These are phyloP conservation scores for Coprinopsis sp. DNA, from an alignment of 768 basidiomycete genomes.

Conservation along the genomic window DNA sequence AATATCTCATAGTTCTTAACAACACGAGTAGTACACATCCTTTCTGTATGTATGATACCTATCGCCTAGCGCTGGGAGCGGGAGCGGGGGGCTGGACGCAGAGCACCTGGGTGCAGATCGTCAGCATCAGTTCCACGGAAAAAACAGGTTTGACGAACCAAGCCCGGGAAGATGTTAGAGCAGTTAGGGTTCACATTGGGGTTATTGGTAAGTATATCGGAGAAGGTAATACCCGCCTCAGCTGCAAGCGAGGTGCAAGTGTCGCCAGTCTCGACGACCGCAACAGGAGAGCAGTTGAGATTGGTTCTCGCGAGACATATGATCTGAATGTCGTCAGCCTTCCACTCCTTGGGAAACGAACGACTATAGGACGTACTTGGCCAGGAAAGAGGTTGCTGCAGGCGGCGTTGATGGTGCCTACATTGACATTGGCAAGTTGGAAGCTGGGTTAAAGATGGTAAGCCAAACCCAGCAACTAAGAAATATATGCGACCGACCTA, in stretches of 20 bases:
- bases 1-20: constrained; percentile 22
- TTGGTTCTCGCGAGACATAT: constrained; percentile 55
- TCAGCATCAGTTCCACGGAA: not conserved
- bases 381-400: constrained; percentile 57
- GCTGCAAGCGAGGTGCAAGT: constrained; percentile 42
- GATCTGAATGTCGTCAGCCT: constrained; percentile 18
- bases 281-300: constrained; percentile 52
- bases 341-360: too few species aligned
- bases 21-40: not conserved
- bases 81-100: not conserved
- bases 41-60: not conserved
- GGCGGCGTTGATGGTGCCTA: constrained; percentile 39
- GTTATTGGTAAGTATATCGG: constrained; percentile 55
- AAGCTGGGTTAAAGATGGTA: constrained; percentile 28
- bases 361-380: constrained; percentile 29
- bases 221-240: constrained; percentile 37
- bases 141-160: constrained; percentile 34
- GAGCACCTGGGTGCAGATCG: constrained; percentile 3
- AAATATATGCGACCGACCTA: constrained; percentile 30
- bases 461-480: not conserved
- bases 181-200: constrained; percentile 53
- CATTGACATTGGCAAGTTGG: constrained; percentile 55
- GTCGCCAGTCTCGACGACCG: constrained; percentile 45
- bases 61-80: not conserved
- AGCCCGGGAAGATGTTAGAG: constrained; percentile 52